Conservation (phyloP, 805 yeast genomes). For the Starmerella cellae region DNA sequence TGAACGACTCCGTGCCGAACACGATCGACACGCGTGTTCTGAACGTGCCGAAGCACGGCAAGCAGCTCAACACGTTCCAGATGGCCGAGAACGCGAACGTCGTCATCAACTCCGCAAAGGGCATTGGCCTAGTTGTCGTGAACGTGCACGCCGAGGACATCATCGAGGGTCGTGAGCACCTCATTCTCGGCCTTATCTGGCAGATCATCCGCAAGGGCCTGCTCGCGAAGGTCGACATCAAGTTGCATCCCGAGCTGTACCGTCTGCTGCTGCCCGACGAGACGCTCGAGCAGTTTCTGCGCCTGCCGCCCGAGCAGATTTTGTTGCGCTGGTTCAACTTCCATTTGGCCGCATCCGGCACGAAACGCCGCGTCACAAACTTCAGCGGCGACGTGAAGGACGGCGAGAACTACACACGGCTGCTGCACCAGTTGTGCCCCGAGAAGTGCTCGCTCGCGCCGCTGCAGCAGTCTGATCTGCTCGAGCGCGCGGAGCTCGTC, state of each 20-base stretch:
- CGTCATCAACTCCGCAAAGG: conserved; percentile 96
- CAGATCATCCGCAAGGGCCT: conserved; percentile 95
- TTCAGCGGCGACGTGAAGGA: conserved; percentile 81
- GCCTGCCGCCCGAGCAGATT: conserved; percentile 96
- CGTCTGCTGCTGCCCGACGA: conserved; percentile 91
- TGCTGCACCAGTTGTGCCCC: conserved; percentile 80
- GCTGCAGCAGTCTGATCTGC: conserved; percentile 58
- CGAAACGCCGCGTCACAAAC: conserved; percentile 73
- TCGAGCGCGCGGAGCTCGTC: conserved; percentile 76
- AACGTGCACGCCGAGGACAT: conserved; percentile 96
- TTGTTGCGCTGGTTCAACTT: conserved; percentile 94
- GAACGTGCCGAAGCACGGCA: conserved; percentile 71
- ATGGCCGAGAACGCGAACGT: conserved; percentile 96
- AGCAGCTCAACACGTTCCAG: conserved; percentile 78
- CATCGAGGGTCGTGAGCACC: conserved; percentile 91
- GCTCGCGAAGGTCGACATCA: conserved; percentile 87
- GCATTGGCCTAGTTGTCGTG: conserved; percentile 95
- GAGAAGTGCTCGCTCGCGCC: conserved; percentile 71
- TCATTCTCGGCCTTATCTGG: conserved; percentile 92
- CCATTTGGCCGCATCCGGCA: conserved; percentile 84
- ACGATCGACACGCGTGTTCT: conserved; percentile 96
- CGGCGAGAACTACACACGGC: conserved; percentile 87
- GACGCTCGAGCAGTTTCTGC: conserved; percentile 87
- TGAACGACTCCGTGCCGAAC: conserved; percentile 96
- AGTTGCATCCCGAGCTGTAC: conserved; percentile 90